Evolutionary conservation across 257 asterid species (phyloP).

Genomic region (Solanum paucissectum): DNA sequence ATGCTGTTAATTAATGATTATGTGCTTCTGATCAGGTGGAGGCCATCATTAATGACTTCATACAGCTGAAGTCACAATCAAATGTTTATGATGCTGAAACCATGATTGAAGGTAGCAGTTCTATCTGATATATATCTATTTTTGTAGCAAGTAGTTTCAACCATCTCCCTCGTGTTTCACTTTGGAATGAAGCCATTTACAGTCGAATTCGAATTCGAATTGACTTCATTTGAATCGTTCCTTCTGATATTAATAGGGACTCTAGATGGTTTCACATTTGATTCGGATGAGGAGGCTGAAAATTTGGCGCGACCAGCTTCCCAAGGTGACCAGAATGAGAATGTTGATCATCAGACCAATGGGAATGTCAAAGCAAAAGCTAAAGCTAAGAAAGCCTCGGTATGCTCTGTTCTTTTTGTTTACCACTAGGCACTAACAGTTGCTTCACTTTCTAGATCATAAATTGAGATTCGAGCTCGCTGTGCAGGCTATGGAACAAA

Average conservation of each 20-base stretch:
- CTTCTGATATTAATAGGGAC: constrained; percentile 50
- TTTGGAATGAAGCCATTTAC: neutral
- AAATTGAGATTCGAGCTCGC: neutral
- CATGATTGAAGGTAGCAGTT: constrained; percentile 74
- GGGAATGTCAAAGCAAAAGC: constrained; percentile 46
- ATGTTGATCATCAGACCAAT: constrained; percentile 38
- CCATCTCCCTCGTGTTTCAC: neutral
- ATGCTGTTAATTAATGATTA: neutral
- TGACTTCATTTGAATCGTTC: neutral
- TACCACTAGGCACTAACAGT: neutral
- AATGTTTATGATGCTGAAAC: constrained; percentile 74
- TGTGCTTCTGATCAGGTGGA: constrained; percentile 51
- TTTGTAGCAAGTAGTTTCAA: neutral
- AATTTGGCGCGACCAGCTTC: constrained; percentile 28
- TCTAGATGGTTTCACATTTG: constrained; percentile 78
- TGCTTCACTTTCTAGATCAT: neutral
- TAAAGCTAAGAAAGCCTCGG: constrained; percentile 50
- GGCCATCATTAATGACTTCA: constrained; percentile 81
- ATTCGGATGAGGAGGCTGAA: constrained; percentile 82
- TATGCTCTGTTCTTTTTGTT: constrained; percentile 12
- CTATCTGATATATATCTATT: neutral
- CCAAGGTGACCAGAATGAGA: constrained; percentile 43
- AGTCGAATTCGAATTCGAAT: neutral
- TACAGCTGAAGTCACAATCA: constrained; percentile 72
- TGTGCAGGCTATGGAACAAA: constrained; percentile 48